Percentiles rank a stretch among this genome's conserved stretches.
These are phyloP conservation scores for Russula earlei DNA, from an alignment of 768 basidiomycete species.

Conservation along the genomic window DNA sequence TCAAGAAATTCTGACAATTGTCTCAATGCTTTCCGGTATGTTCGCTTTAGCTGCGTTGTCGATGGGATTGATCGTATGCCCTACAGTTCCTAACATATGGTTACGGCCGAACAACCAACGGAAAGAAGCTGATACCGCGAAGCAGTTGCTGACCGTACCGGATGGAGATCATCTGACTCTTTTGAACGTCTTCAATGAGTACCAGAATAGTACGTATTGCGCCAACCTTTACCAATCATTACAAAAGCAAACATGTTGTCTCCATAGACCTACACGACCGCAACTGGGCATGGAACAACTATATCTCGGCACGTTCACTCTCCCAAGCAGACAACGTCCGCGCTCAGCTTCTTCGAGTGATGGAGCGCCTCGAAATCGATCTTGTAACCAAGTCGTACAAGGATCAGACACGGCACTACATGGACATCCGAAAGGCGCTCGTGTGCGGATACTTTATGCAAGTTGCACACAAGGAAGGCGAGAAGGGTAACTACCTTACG, in stretches of 20 bases:
- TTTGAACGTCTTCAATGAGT: slow-evolving; percentile 92
- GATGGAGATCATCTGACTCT: slow-evolving; percentile 95
- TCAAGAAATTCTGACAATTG: slow-evolving; percentile 90
- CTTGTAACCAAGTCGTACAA: slow-evolving; percentile 57
- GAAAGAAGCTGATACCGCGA: slow-evolving; percentile 89
- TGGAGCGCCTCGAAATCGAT: slow-evolving; percentile 85
- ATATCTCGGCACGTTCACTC: slow-evolving; percentile 73
- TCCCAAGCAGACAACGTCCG: slow-evolving; percentile 92
- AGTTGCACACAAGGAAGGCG: slow-evolving; percentile 88
- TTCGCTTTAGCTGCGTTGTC: not conserved
- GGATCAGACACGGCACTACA: slow-evolving; percentile 42
- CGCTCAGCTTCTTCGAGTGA: slow-evolving; percentile 74
- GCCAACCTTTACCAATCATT: not conserved
- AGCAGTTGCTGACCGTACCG: slow-evolving; percentile 78
- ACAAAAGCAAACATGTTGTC: not conserved
- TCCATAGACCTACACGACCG: slow-evolving; percentile 42
- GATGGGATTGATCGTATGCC: not conserved
- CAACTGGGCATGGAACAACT: slow-evolving; percentile 89
- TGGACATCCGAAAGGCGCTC: slow-evolving; percentile 71
- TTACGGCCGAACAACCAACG: slow-evolving; percentile 79
- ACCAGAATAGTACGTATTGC: slow-evolving; percentile 56
- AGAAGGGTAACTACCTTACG: slow-evolving; percentile 79
- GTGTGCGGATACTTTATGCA: slow-evolving; percentile 98
- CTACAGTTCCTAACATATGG: slow-evolving; percentile 88
- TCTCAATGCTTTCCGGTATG: slow-evolving; percentile 90